Evolutionary conservation across 2,329 filamentous ascomycete species (phyloP).

Genomic region (Parascedosporium putredinis): DNA sequence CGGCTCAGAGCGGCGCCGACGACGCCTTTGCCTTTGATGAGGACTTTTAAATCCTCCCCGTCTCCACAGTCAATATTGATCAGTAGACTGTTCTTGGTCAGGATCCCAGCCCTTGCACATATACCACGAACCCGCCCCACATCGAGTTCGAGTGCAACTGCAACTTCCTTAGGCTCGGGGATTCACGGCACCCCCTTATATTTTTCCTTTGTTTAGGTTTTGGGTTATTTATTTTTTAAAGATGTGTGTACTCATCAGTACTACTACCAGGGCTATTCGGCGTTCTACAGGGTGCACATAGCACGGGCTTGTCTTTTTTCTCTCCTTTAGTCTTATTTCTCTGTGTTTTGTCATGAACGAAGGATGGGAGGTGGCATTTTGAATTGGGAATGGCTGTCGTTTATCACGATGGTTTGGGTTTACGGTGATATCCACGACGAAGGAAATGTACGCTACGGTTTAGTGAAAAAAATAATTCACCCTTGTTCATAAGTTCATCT

Average conservation of each 20-base stretch:
- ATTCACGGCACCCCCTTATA: not conserved
- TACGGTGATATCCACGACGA: not conserved
- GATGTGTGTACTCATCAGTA: not conserved
- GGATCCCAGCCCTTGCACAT: not conserved
- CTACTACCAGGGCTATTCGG: not conserved
- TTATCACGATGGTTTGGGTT: not conserved
- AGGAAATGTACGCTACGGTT: slow-evolving; percentile 1
- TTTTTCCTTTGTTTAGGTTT: not conserved
- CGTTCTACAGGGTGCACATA: slow-evolving; percentile 4
- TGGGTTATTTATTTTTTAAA: slow-evolving; percentile 2
- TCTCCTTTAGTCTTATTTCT: slow-evolving; percentile 2
- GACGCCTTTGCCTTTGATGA: slow-evolving; percentile 74
- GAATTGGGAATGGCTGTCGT: not conserved
- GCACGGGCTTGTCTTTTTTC: slow-evolving; percentile 6
- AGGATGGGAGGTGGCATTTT: not conserved
- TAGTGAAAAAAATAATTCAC: slow-evolving; percentile 1
- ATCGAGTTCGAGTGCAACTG: not conserved
- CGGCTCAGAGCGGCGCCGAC: slow-evolving; percentile 48
- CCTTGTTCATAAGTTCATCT: not conserved
- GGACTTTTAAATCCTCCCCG: slow-evolving; percentile 64
- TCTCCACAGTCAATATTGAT: not conserved
- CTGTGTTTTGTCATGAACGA: not conserved
- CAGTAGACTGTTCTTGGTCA: not conserved
- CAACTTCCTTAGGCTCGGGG: not conserved
- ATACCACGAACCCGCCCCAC: not conserved